These are phyloP conservation scores for Clarkia xantiana DNA, from an alignment of 345 rosid species.

Conservation along the genomic window DNA sequence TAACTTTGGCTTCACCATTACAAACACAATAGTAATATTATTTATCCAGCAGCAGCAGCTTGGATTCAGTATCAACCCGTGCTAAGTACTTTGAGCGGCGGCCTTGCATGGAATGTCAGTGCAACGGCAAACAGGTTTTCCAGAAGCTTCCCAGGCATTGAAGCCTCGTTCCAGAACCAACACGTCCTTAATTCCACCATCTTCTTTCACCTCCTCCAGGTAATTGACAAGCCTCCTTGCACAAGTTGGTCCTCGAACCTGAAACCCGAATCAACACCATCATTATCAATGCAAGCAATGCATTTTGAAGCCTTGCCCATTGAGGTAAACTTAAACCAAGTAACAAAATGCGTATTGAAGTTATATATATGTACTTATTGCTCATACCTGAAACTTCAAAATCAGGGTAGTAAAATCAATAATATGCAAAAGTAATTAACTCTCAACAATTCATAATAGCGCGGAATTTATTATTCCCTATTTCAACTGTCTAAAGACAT, in stretches of 20 bases:
- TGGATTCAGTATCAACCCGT: too few relatives aligned
- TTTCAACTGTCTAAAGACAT: too few relatives aligned
- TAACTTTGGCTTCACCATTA: too few relatives aligned
- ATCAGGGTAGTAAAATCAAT: too few relatives aligned
- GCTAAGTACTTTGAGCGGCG: conserved; percentile 13
- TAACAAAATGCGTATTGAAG: too few relatives aligned
- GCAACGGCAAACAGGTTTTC: conserved; percentile 75
- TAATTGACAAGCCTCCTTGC: conserved; percentile 59
- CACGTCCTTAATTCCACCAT: conserved; percentile 53
- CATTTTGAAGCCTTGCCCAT: background rate
- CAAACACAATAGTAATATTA: too few relatives aligned
- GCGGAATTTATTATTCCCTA: too few relatives aligned
- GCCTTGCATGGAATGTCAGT: conserved; percentile 45
- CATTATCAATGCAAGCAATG: background rate
- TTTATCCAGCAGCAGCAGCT: too few relatives aligned
- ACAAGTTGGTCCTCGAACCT: conserved; percentile 94
- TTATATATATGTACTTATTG: too few relatives aligned
- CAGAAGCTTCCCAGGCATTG: conserved; percentile 89
- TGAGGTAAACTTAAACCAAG: background rate
- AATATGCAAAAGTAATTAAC: too few relatives aligned
- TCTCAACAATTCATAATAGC: too few relatives aligned
- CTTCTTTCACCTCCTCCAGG: conserved; percentile 55
- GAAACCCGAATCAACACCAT: conserved; percentile 4
- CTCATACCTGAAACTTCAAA: too few relatives aligned
- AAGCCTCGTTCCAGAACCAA: conserved; percentile 66